Evolutionary conservation across 129 eudicot species (phyloP).

Genomic region (Saposhnikovia divaricata): DNA sequence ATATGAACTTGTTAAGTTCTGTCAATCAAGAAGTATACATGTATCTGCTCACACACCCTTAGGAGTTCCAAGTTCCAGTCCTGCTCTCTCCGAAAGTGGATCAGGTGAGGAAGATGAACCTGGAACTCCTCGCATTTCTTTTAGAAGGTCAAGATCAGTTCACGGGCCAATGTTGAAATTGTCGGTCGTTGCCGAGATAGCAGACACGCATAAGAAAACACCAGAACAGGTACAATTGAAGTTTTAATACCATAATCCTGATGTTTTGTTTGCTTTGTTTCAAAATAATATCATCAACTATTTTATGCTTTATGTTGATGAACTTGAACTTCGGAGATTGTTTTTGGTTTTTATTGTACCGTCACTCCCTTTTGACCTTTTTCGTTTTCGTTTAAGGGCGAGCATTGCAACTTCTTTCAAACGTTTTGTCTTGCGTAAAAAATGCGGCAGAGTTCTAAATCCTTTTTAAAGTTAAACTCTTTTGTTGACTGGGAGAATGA

Average conservation of each 20-base stretch:
- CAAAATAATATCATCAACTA: not conserved
- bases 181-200: constrained; percentile 54
- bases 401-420: not conserved
- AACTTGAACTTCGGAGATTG: not conserved
- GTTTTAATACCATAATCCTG: not conserved
- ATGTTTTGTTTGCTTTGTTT: not conserved
- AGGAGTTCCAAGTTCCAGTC: constrained; percentile 49
- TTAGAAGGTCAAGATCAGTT: constrained; percentile 52
- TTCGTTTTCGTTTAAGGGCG: not conserved
- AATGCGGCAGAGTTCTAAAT: not conserved
- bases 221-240: constrained; percentile 48
- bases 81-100: constrained; percentile 52
- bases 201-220: constrained; percentile 51
- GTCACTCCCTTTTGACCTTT: not conserved
- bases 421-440: not conserved
- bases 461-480: not conserved
- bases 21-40: constrained; percentile 49
- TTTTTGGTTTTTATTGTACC: not conserved
- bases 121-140: constrained; percentile 57
- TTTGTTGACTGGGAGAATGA: not conserved
- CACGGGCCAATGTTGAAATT: constrained; percentile 56
- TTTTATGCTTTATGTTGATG: not conserved
- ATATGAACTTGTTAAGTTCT: constrained; percentile 52
- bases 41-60: constrained; percentile 60
- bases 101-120: constrained; percentile 66